Base-by-base conservation (phyloP, 805 yeast species). In the Pichia heedii region DNA sequence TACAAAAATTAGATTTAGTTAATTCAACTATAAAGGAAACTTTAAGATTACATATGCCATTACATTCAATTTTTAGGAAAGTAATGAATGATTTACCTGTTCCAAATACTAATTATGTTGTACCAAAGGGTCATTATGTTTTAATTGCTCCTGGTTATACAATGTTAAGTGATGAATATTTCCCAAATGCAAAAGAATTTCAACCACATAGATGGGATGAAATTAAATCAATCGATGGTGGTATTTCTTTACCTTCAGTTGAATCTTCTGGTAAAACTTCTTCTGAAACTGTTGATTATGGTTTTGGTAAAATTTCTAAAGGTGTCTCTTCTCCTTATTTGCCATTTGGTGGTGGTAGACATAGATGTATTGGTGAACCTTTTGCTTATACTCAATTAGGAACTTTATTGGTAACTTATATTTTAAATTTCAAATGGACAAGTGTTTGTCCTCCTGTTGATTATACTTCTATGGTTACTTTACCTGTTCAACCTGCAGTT, bases 261-360 rank as follows among this genome's bases (percentile, higher is more conserved):
- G 32, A 29, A 29, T 29, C 32, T 10, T 10, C 73, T 39, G 78
- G 84, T 40, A 37, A 47, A 39, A 39, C 42, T 30, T 34, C 45
- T 8, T 50, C 49, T n/a, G 61, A 55, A 27, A 53, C 74, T 42
- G 81, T 88, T 37, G 97, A 90, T 65, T 90, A 89, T 62, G 97
- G 97, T n/a, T 90, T 90, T 56, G 97, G 97, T 61, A 84, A 86
- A 47, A 85, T 93, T 50, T 80, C 95, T 37, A 93, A 93, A 69
- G 98, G 97, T 68, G 97, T 90, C 42, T 71, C 85, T 26, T 86
- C 96, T 36, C 96, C 97, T 46, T 93, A 87, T 68, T 77, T 93
- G 62, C 98, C 98, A 44, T 93, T 93, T 58, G 98, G 98, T 55
- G 98, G 97, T 65, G 98, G 98, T 54, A 84, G 98, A 74, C 98